phyloP scores from a whole-genome alignment of 805 yeast species.

The Helenozyma baotianmanensis region DNA sequence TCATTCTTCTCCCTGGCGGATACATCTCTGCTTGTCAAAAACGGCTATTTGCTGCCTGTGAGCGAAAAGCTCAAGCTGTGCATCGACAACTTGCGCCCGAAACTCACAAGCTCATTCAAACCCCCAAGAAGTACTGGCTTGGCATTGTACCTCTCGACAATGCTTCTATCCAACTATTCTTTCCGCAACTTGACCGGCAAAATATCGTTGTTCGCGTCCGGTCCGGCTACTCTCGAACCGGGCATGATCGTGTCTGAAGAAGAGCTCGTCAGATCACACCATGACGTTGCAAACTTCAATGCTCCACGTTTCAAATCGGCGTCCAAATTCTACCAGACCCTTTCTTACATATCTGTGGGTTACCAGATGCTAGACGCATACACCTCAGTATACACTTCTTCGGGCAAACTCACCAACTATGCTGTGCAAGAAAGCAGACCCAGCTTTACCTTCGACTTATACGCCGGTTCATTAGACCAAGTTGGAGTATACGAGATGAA shows the following conservation, averaged over 20 bases:
- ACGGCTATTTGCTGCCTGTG: constrained; percentile 5
- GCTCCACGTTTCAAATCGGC: constrained; percentile 23
- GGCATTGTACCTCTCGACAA: constrained; percentile 24
- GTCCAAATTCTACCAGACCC: constrained; percentile 24
- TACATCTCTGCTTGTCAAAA: no score
- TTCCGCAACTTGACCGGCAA: constrained; percentile 23
- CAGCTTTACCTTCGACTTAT: constrained; percentile 28
- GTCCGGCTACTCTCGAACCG: constrained; percentile 36
- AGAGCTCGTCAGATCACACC: constrained; percentile 30
- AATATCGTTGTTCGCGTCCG: constrained; percentile 28
- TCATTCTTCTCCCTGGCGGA: no score
- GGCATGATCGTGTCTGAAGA: constrained; percentile 26
- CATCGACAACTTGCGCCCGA: constrained; percentile 19
- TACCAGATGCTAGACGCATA: constrained; percentile 17
- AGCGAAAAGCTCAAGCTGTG: constrained; percentile 6
- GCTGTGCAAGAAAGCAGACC: constrained; percentile 14
- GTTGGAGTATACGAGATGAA: constrained; percentile 42
- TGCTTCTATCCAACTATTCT: constrained; percentile 17
- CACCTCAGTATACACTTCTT: constrained; percentile 8
- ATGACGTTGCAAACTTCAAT: constrained; percentile 26
- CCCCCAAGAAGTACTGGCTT: constrained; percentile 34
- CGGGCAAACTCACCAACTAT: constrained; percentile 22
- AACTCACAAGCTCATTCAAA: constrained; percentile 22
- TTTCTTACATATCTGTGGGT: constrained; percentile 29
- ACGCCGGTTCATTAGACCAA: constrained; percentile 37